A percentile compares a stretch with the other conserved stretches of the same genome.
phyloP scores from a whole-genome alignment of 352 stramenopile species.

The Pythium guiyangense region DNA sequence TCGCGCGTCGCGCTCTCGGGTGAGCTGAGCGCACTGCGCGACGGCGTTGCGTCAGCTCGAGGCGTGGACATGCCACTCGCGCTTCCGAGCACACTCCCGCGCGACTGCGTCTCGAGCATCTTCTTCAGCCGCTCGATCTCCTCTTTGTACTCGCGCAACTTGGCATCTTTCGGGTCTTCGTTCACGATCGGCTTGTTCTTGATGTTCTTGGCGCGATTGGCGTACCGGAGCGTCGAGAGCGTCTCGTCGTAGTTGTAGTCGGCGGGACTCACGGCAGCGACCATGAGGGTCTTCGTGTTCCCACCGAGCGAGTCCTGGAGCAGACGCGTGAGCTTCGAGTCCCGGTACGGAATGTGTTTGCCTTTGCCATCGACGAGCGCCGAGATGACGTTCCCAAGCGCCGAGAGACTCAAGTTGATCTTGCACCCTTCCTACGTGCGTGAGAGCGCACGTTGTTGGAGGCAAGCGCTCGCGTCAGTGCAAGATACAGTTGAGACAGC shows the following conservation, averaged over 20 bases:
- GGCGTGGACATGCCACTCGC: slow-evolving; percentile 36
- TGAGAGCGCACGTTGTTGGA: not conserved
- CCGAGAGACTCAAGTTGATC: slow-evolving; percentile 81
- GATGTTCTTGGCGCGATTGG: slow-evolving; percentile 96
- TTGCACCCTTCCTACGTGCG: slow-evolving; percentile 76
- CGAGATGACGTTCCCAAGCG: slow-evolving; percentile 83
- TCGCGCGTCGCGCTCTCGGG: slow-evolving; percentile 4
- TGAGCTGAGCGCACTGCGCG: slow-evolving; percentile 6
- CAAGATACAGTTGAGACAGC: not conserved
- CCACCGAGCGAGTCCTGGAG: slow-evolving; percentile 90
- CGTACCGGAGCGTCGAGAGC: slow-evolving; percentile 94
- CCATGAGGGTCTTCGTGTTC: slow-evolving; percentile 96
- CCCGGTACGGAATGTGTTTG: slow-evolving; percentile 79
- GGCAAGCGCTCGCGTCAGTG: not conserved
- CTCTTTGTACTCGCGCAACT: slow-evolving; percentile 87
- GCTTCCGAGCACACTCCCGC: slow-evolving; percentile 20
- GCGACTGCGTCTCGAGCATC: slow-evolving; percentile 59
- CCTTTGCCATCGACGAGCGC: slow-evolving; percentile 82
- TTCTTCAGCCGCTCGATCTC: slow-evolving; percentile 87
- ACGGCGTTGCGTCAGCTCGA: not conserved
- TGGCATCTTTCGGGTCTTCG: slow-evolving; percentile 92
- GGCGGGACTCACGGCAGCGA: slow-evolving; percentile 92
- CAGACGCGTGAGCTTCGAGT: slow-evolving; percentile 86
- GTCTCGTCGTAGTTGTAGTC: slow-evolving; percentile 96
- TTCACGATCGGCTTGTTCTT: slow-evolving; percentile 96